Conservation (phyloP, 345 rosid species). For the Camelina hispida region DNA sequence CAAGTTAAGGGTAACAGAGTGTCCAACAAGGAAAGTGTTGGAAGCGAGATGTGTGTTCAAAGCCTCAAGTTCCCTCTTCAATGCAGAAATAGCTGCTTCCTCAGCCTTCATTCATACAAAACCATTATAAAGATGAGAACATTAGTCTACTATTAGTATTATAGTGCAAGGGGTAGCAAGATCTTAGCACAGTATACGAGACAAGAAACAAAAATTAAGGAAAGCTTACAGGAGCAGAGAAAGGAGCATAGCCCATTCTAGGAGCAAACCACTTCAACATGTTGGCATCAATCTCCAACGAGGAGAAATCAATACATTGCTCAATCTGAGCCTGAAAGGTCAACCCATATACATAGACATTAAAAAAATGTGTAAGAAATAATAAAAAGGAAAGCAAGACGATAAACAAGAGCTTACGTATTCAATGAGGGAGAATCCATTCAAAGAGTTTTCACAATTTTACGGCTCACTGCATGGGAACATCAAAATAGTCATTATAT, state of each 20-base stretch:
- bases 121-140: constrained; percentile 12
- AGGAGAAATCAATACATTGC: constrained; percentile 92
- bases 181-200: neutral
- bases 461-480: constrained; percentile 58
- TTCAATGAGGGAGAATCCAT: constrained; percentile 69
- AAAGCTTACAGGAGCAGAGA: constrained; percentile 78
- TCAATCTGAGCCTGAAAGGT: constrained; percentile 73
- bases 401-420: constrained; percentile 55
- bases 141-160: neutral
- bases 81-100: constrained; percentile 42
- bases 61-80: constrained; percentile 52
- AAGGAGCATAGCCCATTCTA: constrained; percentile 58
- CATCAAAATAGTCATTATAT: constrained; percentile 4
- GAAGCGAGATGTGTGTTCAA: constrained; percentile 52
- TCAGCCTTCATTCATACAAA: constrained; percentile 37
- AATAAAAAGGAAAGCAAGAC: neutral
- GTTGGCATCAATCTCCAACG: constrained; percentile 80
- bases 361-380: neutral
- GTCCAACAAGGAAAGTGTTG: constrained; percentile 79
- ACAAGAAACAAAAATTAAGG: neutral
- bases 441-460: constrained; percentile 69
- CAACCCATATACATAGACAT: neutral
- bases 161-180: neutral
- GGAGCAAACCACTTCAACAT: constrained; percentile 62
- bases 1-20: constrained; percentile 54